phyloP scores from a whole-genome alignment of 2,329 filamentous ascomycete genomes.

The Cladorrhinum sp. region DNA sequence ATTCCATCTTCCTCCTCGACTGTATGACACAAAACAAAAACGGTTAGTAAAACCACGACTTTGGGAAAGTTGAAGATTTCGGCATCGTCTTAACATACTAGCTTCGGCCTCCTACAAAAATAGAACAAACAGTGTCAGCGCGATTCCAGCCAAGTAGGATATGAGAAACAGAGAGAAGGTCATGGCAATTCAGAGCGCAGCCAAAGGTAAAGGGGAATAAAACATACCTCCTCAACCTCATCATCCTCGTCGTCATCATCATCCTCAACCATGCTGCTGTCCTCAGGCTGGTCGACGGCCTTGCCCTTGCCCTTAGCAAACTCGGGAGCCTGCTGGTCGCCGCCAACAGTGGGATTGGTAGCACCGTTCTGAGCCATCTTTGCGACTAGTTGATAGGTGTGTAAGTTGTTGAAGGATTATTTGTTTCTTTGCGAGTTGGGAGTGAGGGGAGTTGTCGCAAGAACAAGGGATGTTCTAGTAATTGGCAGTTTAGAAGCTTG shows the following conservation, averaged over 20 bases:
- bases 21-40: slow-evolving; percentile 20
- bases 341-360: slow-evolving; percentile 41
- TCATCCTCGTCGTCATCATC: slow-evolving; percentile 72
- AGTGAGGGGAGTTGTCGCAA: background rate
- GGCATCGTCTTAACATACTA: slow-evolving; percentile 27
- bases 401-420: background rate
- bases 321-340: slow-evolving; percentile 32
- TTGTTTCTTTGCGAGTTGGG: background rate
- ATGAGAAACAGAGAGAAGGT: background rate
- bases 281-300: slow-evolving; percentile 50
- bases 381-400: slow-evolving; percentile 22
- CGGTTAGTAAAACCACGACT: slow-evolving; percentile 27
- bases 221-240: slow-evolving; percentile 41
- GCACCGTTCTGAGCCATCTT: slow-evolving; percentile 48
- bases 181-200: background rate
- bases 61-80: too few species aligned
- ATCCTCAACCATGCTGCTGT: slow-evolving; percentile 70
- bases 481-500: slow-evolving; percentile 2
- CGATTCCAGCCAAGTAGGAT: background rate
- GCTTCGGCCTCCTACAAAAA: slow-evolving; percentile 30
- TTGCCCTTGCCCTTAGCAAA: slow-evolving; percentile 73
- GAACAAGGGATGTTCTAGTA: background rate
- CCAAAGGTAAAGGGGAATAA: background rate
- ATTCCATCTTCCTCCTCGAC: slow-evolving; percentile 74
- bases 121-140: slow-evolving; percentile 22